phyloP scores from a whole-genome alignment of 2,329 filamentous ascomycete species.

The Diaporthe citrichinensis region DNA sequence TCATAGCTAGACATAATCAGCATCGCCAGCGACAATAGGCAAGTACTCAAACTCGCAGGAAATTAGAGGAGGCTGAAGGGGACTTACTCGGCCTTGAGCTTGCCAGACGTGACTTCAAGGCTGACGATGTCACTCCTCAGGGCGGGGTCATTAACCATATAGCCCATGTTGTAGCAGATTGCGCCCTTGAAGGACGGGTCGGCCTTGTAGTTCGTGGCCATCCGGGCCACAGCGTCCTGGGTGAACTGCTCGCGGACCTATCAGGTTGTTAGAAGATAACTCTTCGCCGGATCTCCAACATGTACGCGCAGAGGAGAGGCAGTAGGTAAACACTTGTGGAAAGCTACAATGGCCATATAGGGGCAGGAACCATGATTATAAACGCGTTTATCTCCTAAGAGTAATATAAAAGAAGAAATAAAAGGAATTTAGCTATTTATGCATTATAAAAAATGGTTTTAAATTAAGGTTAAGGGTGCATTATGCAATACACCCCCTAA shows the following conservation, averaged over 20 bases:
- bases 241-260: slow-evolving; percentile 21
- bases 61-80: too few species aligned
- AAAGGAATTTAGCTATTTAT: too few species aligned
- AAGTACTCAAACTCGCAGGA: too few species aligned
- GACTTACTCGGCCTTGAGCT: slow-evolving; percentile 10
- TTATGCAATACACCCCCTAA: too few species aligned
- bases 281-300: not conserved
- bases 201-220: slow-evolving; percentile 17
- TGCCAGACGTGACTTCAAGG: slow-evolving; percentile 23
- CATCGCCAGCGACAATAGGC: too few species aligned
- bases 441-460: too few species aligned
- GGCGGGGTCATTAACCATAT: slow-evolving; percentile 17
- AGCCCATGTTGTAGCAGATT: slow-evolving; percentile 7
- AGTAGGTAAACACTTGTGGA: too few species aligned
- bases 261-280: not conserved
- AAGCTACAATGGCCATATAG: too few species aligned
- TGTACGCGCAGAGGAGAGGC: not conserved
- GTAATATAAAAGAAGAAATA: too few species aligned
- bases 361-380: too few species aligned
- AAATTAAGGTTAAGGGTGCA: too few species aligned
- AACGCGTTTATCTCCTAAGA: too few species aligned
- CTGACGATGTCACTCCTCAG: slow-evolving; percentile 21
- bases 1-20: not conserved
- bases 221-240: slow-evolving; percentile 14
- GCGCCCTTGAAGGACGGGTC: slow-evolving; percentile 22